Evolutionary conservation across 2,329 filamentous ascomycete genomes (phyloP), one percentile per base, ranked within the genome.

Genomic region (Xylaria sp.): DNA sequence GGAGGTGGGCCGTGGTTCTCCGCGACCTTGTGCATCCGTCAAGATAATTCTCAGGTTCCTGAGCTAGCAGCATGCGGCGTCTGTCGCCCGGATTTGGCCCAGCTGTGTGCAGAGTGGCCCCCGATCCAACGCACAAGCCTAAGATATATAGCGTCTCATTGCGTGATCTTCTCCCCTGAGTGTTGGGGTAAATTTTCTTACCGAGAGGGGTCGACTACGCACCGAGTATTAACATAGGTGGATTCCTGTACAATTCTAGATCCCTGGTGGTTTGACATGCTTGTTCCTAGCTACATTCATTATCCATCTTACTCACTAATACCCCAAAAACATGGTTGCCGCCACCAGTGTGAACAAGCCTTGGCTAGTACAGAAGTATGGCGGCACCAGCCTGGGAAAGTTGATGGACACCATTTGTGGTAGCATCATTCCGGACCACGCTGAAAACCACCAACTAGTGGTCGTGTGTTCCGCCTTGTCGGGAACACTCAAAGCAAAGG

Each of bases 331-430:
- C 59, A 71, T 71, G 69, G 63, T 70, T 47, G 68, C 68, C 58
- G 69, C 66, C 9, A 67, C 61, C 36, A 68, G 56, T n/a, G 54
- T 56, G 39, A 57, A 59, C 45, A 74, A 68, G 69, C 74, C 73
- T 36, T 89, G 86, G 86, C 82, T 87, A 4, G 85, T 89, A 56
- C 86, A 88, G 73, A 89, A 88, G 80, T 88, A 87, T 75, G 86
- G 86, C 38, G 86, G 86, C 13, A 89, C 86, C 42, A 86, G 84
- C 70, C 80, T 89, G 38, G 86, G 86, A 66, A 88, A 88, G 74
- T 83, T 87, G 68, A 79, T 85, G 65, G 80, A 82, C 70, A 85
- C 85, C 74, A 84, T 88, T 50, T 71, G 71, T 67, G 56, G 65
- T 61, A 65, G n/a, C 60, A 78, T 74, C 56, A 75, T 74, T 7